Conservation (phyloP, 495 filamentous ascomycete genomes). For the Penicillium steckii region DNA sequence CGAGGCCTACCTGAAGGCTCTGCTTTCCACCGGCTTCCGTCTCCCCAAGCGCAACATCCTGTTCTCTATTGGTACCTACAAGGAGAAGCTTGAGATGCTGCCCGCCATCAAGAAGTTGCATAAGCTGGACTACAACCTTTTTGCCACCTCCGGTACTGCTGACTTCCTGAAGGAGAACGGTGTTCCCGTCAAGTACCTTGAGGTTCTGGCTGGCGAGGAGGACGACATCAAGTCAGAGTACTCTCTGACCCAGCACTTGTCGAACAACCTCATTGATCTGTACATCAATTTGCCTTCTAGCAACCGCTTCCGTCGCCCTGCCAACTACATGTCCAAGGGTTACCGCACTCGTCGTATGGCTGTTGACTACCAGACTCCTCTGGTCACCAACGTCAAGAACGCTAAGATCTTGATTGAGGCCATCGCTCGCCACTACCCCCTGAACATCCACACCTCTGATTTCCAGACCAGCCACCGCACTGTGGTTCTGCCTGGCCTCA, state of each 20-base stretch:
- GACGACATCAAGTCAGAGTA: conserved; percentile 92
- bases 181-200: conserved; percentile 86
- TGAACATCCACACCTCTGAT: conserved; percentile 78
- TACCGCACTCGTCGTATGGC: conserved; percentile 96
- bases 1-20: conserved; percentile 93
- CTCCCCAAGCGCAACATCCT: conserved; percentile 95
- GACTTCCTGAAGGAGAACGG: conserved; percentile 93
- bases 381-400: conserved; percentile 99
- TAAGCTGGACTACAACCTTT: conserved; percentile 88
- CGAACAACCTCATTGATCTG: conserved; percentile 95
- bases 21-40: conserved; percentile 93
- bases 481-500: conserved; percentile 69
- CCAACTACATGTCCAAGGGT: conserved; percentile 97
- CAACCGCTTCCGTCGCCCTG: conserved; percentile 92
- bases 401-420: conserved; percentile 96
- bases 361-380: conserved; percentile 94
- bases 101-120: conserved; percentile 87
- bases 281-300: conserved; percentile 99
- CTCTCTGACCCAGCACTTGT: conserved; percentile 90
- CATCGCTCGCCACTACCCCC: conserved; percentile 79
- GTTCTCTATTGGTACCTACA: conserved; percentile 93
- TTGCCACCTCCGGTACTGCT: conserved; percentile 92
- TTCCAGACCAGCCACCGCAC: conserved; percentile 86
- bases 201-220: conserved; percentile 68
- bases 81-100: conserved; percentile 96